Base-by-base conservation (phyloP, 192 early-diverging fungal species). In the Umbelopsis isabellina region DNA sequence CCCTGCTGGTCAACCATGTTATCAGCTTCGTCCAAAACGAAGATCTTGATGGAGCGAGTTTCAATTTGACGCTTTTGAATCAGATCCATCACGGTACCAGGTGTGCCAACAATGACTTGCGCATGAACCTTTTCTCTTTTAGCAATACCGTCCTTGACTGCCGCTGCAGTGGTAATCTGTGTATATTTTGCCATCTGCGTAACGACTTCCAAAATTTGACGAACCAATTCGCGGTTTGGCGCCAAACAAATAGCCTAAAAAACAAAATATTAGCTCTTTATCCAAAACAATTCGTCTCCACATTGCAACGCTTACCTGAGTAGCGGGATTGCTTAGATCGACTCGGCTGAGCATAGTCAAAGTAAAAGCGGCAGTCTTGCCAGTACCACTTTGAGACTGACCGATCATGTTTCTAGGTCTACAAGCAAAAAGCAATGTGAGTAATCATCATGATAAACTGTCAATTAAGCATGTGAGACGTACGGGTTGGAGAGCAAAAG, bases 1-100 rank as follows among this genome's bases (percentile, higher is more conserved):
- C 88, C 84, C 70, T 89, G 88, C 84, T 89, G 79, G 79, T 96
- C 95, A 69, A 97, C 76, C 97, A 98, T 97, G 73, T 94, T 97
- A 75, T 99, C 97, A n/a, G 97, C 97, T 80, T 99, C 97, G 72
- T 99, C 97, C 70, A 99, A 83, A 9, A 98, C 95, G 80, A 97
- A 93, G 47, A 97, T 87, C 66, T 89, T 87, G 45, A 95, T 75
- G 58, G 84, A 65, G 9, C 74, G 81, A 16, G 86, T 72, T 46
- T 90, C 82, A 52, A 98, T 72, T 7, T 84, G 77, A 25, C 90
- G 75, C 67, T 86, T 84, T 66, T 87, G 85, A 46, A 93, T 85
- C 49, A 94, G 72, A 23, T 96, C 94, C 21, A 75, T 80, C 0
- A 99, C 89, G 2, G 96, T 96, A 21, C 97, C 97, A 5, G 97